Conservation (phyloP, 2,329 filamentous ascomycete genomes). For the Ploettnerulaceae sp. region DNA sequence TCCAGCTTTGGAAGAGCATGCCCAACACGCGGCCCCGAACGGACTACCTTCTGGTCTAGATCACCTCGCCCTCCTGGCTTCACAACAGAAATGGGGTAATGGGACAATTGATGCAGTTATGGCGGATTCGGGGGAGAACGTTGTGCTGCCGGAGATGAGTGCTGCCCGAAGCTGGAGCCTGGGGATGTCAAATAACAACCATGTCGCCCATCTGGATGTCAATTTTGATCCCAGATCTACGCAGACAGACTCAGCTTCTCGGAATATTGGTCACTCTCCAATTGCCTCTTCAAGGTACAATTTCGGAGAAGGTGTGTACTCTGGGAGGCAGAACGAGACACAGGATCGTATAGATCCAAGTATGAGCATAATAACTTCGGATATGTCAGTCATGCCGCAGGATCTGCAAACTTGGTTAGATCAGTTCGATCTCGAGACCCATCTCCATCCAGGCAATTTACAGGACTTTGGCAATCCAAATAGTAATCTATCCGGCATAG, state of each 20-base stretch:
- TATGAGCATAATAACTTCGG: slow-evolving; percentile 19
- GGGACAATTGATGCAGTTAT: slow-evolving; percentile 19
- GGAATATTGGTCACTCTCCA: slow-evolving; percentile 16
- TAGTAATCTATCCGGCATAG: slow-evolving; percentile 1
- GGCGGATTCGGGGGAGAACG: slow-evolving; percentile 16
- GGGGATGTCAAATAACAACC: slow-evolving; percentile 13
- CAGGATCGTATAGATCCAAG: slow-evolving; percentile 20
- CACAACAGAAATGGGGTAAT: slow-evolving; percentile 23
- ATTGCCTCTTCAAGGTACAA: slow-evolving; percentile 14
- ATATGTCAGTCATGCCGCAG: slow-evolving; percentile 22
- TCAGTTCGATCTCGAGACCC: slow-evolving; percentile 24
- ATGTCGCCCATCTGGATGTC: slow-evolving; percentile 15
- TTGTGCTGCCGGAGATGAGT: slow-evolving; percentile 13
- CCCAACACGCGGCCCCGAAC: slow-evolving; percentile 15
- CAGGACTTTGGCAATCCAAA: slow-evolving; percentile 12
- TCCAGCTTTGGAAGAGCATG: slow-evolving; percentile 19
- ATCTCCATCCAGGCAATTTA: slow-evolving; percentile 14
- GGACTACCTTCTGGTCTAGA: slow-evolving; percentile 22
- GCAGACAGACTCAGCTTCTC: slow-evolving; percentile 17
- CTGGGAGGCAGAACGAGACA: slow-evolving; percentile 15
- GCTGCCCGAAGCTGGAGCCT: slow-evolving; percentile 17
- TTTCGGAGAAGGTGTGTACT: slow-evolving; percentile 21
- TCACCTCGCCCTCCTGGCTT: slow-evolving; percentile 23
- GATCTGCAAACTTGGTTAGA: slow-evolving; percentile 27
- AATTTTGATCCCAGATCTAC: slow-evolving; percentile 15